These are phyloP conservation scores for Cryptococcus amylolentus DNA, from an alignment of 1,284 basidiomycete genomes.

Conservation along the genomic window DNA sequence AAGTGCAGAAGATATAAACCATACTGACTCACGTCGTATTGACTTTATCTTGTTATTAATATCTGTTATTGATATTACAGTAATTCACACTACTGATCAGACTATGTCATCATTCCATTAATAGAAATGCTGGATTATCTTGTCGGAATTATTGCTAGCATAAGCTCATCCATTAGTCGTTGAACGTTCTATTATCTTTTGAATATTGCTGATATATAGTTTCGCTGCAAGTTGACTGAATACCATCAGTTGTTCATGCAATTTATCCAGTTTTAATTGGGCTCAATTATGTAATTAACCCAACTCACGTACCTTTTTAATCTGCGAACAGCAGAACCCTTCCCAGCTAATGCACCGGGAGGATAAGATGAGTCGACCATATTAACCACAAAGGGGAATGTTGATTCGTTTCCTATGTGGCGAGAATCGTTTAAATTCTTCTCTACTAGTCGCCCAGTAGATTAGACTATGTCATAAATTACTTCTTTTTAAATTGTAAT, in stretches of 20 bases:
- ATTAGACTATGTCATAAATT: constrained; percentile 2
- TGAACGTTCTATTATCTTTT: neutral
- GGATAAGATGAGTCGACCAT: constrained; percentile 26
- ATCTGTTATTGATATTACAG: neutral
- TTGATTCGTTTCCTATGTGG: no score
- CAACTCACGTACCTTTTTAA: constrained; percentile 24
- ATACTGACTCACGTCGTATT: constrained; percentile 4
- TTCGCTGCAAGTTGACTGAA: neutral
- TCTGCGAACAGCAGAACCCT: constrained; percentile 24
- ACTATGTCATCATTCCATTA: no score
- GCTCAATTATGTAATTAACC: constrained; percentile 9
- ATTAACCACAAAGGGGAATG: no score
- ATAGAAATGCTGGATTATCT: no score
- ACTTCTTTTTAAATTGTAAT: no score
- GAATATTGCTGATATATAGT: neutral
- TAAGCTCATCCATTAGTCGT: no score
- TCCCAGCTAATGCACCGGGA: constrained; percentile 20
- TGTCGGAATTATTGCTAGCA: no score
- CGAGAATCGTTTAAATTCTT: no score
- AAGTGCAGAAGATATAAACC: neutral
- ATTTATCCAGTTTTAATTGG: constrained; percentile 2
- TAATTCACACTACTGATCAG: neutral
- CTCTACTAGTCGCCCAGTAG: no score
- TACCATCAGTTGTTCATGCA: neutral
- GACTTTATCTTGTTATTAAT: neutral